Percentiles rank a stretch among this genome's conserved stretches.
Evolutionary conservation across 129 eudicot species (phyloP).

Genomic region (Solidago caesia): DNA sequence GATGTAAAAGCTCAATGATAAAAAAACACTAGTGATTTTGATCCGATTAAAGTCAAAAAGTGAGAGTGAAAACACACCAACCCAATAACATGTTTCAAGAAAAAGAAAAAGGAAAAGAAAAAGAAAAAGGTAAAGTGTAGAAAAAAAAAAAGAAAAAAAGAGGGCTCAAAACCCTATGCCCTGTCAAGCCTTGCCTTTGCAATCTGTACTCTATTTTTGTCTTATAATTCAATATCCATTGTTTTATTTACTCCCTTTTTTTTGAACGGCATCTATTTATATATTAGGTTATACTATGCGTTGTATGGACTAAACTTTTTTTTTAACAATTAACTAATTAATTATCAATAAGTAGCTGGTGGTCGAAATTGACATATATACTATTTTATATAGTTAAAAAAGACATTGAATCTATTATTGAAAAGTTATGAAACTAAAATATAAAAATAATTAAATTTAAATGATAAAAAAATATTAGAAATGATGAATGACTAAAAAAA

Average conservation of each 20-base stretch:
- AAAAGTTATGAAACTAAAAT: too few species aligned
- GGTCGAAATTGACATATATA: too few species aligned
- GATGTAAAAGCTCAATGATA: constrained; percentile 37
- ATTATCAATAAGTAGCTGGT: too few species aligned
- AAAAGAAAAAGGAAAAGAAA: constrained; percentile 37
- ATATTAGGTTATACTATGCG: too few species aligned
- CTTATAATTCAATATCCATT: constrained; percentile 35
- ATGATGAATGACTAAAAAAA: too few species aligned
- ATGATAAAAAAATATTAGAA: too few species aligned
- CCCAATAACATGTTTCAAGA: constrained; percentile 41
- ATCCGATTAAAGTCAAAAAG: constrained; percentile 60
- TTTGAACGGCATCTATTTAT: too few species aligned
- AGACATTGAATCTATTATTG: too few species aligned
- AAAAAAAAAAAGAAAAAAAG: constrained; percentile 2
- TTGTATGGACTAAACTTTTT: too few species aligned
- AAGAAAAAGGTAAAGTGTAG: constrained; percentile 29
- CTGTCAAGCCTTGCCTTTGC: constrained; percentile 32
- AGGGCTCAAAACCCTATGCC: constrained; percentile 54
- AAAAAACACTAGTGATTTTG: constrained; percentile 39
- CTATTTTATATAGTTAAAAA: too few species aligned
- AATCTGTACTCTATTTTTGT: constrained; percentile 33
- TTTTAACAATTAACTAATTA: too few species aligned
- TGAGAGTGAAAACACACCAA: constrained; percentile 52
- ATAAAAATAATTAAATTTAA: too few species aligned
- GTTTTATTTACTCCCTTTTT: constrained; percentile 4